phyloP scores from a whole-genome alignment of 139 green algal genomes.

The Pleodorina starrii region DNA sequence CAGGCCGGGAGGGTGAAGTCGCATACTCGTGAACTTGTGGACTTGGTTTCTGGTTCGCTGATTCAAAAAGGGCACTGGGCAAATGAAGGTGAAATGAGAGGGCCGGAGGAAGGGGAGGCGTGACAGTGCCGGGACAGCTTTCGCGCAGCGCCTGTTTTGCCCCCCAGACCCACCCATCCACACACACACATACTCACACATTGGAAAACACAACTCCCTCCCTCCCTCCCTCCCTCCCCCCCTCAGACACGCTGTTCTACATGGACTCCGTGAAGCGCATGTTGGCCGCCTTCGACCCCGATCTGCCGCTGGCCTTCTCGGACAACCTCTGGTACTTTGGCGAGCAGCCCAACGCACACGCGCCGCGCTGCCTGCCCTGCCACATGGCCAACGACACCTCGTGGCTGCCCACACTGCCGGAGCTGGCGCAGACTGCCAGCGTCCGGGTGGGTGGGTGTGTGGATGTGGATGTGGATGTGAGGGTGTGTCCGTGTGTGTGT shows the following conservation, averaged over 20 bases:
- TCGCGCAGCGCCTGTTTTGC: no score
- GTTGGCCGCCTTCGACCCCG: neutral
- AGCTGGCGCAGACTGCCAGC: neutral
- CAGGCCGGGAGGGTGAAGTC: no score
- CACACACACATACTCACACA: no score
- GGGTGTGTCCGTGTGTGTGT: neutral
- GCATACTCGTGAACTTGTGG: no score
- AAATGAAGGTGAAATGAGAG: no score
- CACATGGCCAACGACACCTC: conserved; percentile 6
- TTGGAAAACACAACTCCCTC: no score
- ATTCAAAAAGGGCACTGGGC: no score
- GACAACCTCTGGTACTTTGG: conserved; percentile 50
- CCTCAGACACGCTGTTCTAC: conserved; percentile 49
- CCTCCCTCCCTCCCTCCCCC: no score
- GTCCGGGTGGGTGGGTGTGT: neutral
- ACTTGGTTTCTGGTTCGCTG: no score
- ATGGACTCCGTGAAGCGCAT: conserved; percentile 28
- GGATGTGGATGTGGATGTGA: neutral
- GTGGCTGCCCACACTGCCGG: neutral
- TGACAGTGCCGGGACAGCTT: no score
- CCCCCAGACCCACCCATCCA: no score
- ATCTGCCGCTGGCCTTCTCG: conserved; percentile 26
- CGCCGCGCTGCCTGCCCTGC: conserved; percentile 48
- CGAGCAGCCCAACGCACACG: conserved; percentile 35
- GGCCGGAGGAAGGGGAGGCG: no score